Percentiles rank a stretch among this genome's conserved stretches.
Conservation (phyloP, 2,329 filamentous ascomycete genomes). For the Calonectria henricotiae region DNA sequence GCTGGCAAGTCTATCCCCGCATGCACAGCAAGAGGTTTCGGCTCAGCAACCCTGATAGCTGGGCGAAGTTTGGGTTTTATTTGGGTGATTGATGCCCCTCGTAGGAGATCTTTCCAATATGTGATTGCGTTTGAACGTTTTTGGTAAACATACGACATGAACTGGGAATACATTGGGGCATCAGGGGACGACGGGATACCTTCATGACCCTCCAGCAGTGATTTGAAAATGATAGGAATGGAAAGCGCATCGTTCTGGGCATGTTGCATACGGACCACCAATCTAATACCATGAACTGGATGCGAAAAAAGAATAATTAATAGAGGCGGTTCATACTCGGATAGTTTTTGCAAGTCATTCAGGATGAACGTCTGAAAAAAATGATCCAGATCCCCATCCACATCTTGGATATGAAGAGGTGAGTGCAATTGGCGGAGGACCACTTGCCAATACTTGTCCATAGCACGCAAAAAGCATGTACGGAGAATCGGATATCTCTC, state of each 20-base stretch:
- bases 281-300: neutral
- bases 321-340: neutral
- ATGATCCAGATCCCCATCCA: neutral
- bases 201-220: neutral
- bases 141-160: neutral
- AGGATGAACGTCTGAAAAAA: neutral
- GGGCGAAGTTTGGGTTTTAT: conserved; percentile 5
- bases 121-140: neutral
- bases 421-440: neutral
- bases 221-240: conserved; percentile 2
- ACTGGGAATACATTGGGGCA: neutral
- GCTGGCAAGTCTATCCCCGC: neutral
- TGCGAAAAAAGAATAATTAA: neutral
- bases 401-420: neutral
- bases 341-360: neutral
- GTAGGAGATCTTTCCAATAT: neutral
- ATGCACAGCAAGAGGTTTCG: neutral
- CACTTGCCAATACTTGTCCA: neutral
- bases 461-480: neutral
- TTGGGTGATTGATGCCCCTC: neutral
- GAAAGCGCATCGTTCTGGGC: neutral
- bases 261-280: neutral
- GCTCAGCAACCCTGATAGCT: neutral
- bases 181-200: neutral
- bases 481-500: neutral